These are phyloP conservation scores for Calocybe indica DNA, from an alignment of 768 basidiomycete genomes.

Conservation along the genomic window DNA sequence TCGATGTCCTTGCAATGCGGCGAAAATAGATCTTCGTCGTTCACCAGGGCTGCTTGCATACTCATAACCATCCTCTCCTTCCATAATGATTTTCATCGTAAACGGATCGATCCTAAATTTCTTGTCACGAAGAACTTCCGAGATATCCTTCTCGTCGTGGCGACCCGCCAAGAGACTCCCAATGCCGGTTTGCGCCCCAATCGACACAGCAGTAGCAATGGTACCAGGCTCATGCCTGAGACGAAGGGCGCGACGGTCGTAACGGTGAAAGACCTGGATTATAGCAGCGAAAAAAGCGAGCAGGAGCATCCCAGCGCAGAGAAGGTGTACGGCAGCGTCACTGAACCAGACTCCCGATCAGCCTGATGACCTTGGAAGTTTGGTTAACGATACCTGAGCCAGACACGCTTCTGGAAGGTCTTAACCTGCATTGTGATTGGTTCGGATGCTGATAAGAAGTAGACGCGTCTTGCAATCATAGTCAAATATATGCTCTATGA, in stretches of 20 bases:
- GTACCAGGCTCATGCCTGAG: conserved; percentile 47
- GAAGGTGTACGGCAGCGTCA: conserved; percentile 36
- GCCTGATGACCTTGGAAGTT: background rate
- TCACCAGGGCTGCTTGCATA: conserved; percentile 27
- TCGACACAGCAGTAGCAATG: conserved; percentile 49
- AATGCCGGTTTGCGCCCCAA: conserved; percentile 46
- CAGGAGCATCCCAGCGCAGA: conserved; percentile 34
- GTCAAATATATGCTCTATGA: conserved; percentile 39
- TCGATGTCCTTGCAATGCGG: too few species aligned
- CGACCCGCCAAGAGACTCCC: conserved; percentile 37
- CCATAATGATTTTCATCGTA: conserved; percentile 48
- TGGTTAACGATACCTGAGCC: conserved; percentile 34
- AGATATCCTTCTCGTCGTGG: conserved; percentile 33
- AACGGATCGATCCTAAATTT: conserved; percentile 45
- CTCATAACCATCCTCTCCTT: conserved; percentile 45
- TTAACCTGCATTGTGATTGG: conserved; percentile 34
- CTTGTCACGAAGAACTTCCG: conserved; percentile 32
- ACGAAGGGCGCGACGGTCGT: conserved; percentile 35
- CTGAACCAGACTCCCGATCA: conserved; percentile 17
- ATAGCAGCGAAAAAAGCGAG: conserved; percentile 37
- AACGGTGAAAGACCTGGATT: conserved; percentile 41
- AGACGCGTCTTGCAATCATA: conserved; percentile 44
- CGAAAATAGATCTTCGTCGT: conserved; percentile 23
- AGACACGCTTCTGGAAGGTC: conserved; percentile 40
- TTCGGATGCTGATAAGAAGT: conserved; percentile 34